phyloP scores from a whole-genome alignment of 2,329 filamentous ascomycete species.

The Aspergillus neotritici region DNA sequence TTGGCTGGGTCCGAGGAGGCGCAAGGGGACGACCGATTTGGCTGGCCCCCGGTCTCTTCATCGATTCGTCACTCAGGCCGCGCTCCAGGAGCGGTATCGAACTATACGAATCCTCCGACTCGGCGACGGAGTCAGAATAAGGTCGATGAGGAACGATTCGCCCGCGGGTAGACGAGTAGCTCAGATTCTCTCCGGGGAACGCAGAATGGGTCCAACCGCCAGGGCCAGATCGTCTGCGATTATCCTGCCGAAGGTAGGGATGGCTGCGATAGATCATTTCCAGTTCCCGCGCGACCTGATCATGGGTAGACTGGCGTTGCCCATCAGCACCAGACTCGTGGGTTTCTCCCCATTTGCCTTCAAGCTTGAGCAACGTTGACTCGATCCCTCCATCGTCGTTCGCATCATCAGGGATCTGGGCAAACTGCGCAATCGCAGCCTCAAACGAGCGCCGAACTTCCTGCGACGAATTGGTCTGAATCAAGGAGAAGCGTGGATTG shows the following conservation, averaged over 20 bases:
- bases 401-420: constrained; percentile 74
- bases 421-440: constrained; percentile 77
- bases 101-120: constrained; percentile 68
- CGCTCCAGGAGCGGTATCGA: constrained; percentile 72
- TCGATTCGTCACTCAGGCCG: constrained; percentile 47
- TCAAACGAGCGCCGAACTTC: constrained; percentile 70
- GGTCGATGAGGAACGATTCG: constrained; percentile 27
- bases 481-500: constrained; percentile 37
- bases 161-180: constrained; percentile 24
- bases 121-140: constrained; percentile 45
- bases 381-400: constrained; percentile 78
- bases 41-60: constrained; percentile 40
- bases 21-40: constrained; percentile 14
- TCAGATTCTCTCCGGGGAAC: constrained; percentile 15
- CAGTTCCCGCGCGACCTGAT: constrained; percentile 1
- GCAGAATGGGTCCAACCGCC: constrained; percentile 21
- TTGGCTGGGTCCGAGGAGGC: constrained; percentile 24
- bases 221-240: constrained; percentile 10
- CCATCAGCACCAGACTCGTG: constrained; percentile 3
- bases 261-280: constrained; percentile 5
- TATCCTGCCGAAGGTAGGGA: neutral
- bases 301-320: neutral
- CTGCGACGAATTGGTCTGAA: constrained; percentile 51
- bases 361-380: constrained; percentile 84
- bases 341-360: constrained; percentile 62